Conservation (phyloP, 2,329 filamentous ascomycete genomes). For the Ceratocystis papillata region DNA sequence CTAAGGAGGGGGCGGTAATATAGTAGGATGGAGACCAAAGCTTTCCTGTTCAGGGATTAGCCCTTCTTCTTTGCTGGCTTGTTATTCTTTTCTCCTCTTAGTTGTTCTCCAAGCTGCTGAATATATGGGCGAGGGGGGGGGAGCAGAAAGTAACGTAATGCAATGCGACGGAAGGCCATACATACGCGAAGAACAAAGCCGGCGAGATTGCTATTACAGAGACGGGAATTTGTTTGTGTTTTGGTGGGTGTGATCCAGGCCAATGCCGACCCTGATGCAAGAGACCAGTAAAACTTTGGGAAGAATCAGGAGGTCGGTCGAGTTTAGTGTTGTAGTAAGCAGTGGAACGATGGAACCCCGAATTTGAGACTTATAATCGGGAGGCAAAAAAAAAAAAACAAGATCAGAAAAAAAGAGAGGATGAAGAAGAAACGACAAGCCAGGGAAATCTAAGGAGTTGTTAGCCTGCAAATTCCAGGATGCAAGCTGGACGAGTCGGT, state of each 20-base stretch:
- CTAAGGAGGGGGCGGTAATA: constrained; percentile 13
- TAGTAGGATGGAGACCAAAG: constrained; percentile 14
- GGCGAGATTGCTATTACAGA: not conserved
- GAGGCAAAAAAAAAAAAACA: not conserved
- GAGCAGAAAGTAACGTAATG: not conserved
- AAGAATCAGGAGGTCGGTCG: constrained; percentile 9
- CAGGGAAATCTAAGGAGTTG: not conserved
- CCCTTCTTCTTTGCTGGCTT: not conserved
- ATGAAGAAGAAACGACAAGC: not conserved
- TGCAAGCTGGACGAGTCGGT: not conserved
- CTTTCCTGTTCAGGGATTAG: constrained; percentile 3
- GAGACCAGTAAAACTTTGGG: not conserved
- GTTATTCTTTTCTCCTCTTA: constrained; percentile 13
- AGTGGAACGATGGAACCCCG: not conserved
- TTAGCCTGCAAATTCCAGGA: not conserved
- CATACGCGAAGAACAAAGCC: not conserved
- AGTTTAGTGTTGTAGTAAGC: not conserved
- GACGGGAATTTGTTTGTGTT: not conserved
- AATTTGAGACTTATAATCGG: not conserved
- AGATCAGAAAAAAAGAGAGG: too few species aligned
- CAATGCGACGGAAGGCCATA: constrained; percentile 6
- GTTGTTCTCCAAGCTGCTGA: not conserved
- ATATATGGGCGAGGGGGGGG: not conserved
- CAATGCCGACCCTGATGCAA: not conserved
- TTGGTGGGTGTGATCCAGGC: not conserved